Conservation (phyloP, 106 monocot species). For the Agapanthus africanus region DNA sequence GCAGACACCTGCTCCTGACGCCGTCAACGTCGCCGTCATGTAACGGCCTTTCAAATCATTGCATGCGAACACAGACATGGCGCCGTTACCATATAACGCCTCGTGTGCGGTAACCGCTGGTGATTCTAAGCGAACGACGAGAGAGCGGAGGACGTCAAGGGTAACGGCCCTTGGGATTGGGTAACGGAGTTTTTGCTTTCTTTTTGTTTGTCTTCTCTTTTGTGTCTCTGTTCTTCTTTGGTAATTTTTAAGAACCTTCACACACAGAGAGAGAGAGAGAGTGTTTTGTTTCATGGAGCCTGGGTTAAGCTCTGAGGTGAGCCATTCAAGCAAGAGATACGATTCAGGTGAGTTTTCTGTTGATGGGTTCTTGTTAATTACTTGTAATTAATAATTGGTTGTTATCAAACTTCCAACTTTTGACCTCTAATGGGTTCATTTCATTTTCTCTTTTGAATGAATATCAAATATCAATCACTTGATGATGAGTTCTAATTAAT, state of each 20-base stretch:
- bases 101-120: background rate
- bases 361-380: background rate
- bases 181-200: background rate
- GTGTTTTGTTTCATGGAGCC: conserved; percentile 2
- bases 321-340: background rate
- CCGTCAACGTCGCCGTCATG: background rate
- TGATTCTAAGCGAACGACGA: too few relatives aligned
- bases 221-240: background rate
- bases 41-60: background rate
- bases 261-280: background rate
- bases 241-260: background rate
- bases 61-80: background rate
- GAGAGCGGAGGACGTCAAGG: background rate
- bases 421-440: background rate
- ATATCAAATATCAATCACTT: too few relatives aligned
- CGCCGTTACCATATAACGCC: background rate
- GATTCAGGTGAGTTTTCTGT: conserved; percentile 1
- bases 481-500: too few relatives aligned
- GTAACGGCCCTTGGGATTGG: background rate
- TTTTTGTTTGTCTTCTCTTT: background rate
- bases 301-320: background rate
- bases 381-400: too few relatives aligned
- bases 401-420: background rate
- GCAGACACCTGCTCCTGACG: conserved; percentile 8
- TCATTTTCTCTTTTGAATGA: background rate